Conservation (phyloP, 2,329 filamentous ascomycete species). For the Mycosphaerella sp. region DNA sequence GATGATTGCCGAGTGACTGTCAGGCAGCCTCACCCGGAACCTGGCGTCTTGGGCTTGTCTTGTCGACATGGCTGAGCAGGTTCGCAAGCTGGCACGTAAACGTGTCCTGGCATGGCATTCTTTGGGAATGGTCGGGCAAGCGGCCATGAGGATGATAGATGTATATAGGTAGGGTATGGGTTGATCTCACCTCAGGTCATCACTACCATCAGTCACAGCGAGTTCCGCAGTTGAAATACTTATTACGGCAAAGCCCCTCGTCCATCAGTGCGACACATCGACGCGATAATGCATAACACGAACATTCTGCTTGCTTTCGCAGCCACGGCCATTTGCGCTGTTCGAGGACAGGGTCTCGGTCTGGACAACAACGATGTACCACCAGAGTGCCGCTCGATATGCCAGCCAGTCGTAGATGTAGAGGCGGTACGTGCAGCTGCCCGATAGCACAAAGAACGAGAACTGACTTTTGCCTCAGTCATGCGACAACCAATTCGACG, state of each 20-base stretch:
- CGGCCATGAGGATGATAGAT: neutral
- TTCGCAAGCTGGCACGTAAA: conserved; percentile 5
- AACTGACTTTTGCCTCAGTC: neutral
- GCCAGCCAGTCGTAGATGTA: conserved; percentile 9
- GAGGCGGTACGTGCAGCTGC: conserved; percentile 1
- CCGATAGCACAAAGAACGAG: neutral
- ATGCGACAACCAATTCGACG: conserved; percentile 13
- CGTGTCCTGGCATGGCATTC: neutral
- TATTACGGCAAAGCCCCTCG: neutral
- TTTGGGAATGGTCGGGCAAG: neutral
- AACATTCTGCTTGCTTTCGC: conserved; percentile 9
- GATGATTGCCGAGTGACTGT: neutral
- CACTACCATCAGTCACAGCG: neutral
- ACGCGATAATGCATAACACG: conserved; percentile 12
- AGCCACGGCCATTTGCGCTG: conserved; percentile 13
- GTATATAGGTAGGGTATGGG: neutral
- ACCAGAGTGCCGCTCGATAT: conserved; percentile 10
- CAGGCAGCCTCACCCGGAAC: conserved; percentile 2
- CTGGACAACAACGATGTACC: conserved; percentile 12
- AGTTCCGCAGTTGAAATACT: neutral
- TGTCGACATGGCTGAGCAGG: conserved; percentile 14
- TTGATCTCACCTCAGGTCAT: neutral
- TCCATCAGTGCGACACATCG: neutral
- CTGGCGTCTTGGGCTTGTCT: conserved; percentile 1
- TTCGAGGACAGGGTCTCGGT: conserved; percentile 10